Evolutionary conservation across 495 filamentous ascomycete genomes (phyloP).

Genomic region (Choiromyces venosus): DNA sequence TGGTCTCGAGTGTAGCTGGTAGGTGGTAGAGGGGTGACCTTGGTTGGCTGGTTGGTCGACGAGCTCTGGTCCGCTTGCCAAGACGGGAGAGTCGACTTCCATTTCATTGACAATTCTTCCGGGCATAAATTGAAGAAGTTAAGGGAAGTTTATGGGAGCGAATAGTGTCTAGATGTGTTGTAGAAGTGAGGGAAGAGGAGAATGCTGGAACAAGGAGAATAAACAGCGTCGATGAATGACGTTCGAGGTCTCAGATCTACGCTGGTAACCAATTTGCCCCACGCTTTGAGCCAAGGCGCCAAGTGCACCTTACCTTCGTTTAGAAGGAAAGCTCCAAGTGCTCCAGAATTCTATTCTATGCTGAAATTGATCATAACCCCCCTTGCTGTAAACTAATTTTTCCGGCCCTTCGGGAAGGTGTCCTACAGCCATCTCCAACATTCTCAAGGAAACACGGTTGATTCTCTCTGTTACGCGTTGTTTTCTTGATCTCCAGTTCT

Average conservation of each 20-base stretch:
- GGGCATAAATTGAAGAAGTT: slow-evolving; percentile 7
- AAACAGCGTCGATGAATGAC: neutral
- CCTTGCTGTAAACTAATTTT: neutral
- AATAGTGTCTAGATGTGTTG: neutral
- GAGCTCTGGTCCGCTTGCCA: neutral
- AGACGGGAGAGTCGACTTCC: neutral
- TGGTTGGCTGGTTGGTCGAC: slow-evolving; percentile 11
- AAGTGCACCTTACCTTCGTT: neutral
- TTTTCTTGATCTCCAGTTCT: neutral
- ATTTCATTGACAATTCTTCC: slow-evolving; percentile 19
- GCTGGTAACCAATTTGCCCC: neutral
- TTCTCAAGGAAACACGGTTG: neutral
- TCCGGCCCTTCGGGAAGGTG: neutral
- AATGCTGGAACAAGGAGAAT: neutral
- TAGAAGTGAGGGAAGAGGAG: neutral
- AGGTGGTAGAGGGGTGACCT: slow-evolving; percentile 23
- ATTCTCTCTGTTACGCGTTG: neutral
- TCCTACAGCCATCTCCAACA: neutral
- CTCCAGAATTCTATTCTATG: neutral
- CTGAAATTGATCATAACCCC: neutral
- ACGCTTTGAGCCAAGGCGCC: neutral
- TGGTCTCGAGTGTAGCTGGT: neutral
- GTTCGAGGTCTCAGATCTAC: neutral
- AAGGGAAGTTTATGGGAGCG: neutral
- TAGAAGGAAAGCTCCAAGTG: neutral